Percentiles rank a stretch among this genome's conserved stretches.
These are phyloP conservation scores for Cardamine chenopodiifolia DNA, from an alignment of 345 rosid species.

Conservation along the genomic window DNA sequence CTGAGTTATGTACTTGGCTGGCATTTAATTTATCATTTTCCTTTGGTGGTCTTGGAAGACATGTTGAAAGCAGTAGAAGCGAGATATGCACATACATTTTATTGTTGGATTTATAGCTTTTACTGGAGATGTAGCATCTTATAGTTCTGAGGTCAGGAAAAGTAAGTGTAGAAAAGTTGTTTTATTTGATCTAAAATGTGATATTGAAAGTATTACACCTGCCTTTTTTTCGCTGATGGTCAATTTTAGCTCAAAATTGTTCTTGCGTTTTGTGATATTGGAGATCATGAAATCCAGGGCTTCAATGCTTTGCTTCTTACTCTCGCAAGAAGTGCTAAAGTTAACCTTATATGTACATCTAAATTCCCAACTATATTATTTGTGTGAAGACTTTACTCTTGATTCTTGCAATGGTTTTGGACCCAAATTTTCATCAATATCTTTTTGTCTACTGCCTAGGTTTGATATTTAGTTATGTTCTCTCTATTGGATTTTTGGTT, in stretches of 20 bases:
- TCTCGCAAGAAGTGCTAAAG: neutral
- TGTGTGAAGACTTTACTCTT: neutral
- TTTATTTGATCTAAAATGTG: neutral
- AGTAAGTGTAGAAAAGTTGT: neutral
- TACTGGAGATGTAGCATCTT: neutral
- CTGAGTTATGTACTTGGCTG: neutral
- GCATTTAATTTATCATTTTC: neutral
- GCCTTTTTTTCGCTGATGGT: neutral
- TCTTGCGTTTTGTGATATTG: constrained; percentile 1
- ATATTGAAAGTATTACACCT: neutral
- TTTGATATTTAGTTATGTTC: neutral
- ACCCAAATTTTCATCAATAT: neutral
- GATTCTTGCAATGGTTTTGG: neutral
- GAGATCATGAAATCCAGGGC: constrained; percentile 4
- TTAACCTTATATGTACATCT: neutral
- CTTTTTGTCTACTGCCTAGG: neutral
- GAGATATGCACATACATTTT: constrained; percentile 4
- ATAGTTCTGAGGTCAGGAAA: neutral
- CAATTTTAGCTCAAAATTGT: neutral
- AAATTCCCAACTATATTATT: neutral
- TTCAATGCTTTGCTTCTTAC: constrained; percentile 8
- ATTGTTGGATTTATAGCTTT: neutral
- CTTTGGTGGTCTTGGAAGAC: neutral
- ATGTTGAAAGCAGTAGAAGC: neutral
- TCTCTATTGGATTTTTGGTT: neutral